These are phyloP conservation scores for Sordariomycetes sp. DNA, from an alignment of 2,329 filamentous ascomycete species.

Conservation along the genomic window DNA sequence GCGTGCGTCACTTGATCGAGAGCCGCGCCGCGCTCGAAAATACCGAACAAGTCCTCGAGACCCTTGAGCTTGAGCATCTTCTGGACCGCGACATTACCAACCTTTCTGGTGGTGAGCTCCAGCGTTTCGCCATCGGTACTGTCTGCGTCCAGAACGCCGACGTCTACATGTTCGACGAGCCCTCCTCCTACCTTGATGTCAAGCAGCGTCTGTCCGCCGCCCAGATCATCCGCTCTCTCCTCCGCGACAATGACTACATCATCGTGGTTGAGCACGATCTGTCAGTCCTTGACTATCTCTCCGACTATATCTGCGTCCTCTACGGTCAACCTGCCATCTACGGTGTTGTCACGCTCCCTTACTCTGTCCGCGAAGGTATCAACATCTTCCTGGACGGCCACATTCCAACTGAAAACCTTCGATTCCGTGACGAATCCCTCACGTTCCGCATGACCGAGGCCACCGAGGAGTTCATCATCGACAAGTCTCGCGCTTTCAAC, in stretches of 20 bases:
- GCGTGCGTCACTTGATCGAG: conserved; percentile 70
- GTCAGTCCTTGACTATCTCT: conserved; percentile 96
- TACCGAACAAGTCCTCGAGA: conserved; percentile 70
- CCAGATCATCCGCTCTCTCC: conserved; percentile 82
- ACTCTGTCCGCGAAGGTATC: conserved; percentile 97
- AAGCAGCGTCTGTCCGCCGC: conserved; percentile 95
- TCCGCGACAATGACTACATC: conserved; percentile 85
- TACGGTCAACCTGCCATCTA: conserved; percentile 95
- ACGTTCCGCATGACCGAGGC: conserved; percentile 91
- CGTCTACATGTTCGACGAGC: conserved; percentile 99
- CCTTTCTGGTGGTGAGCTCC: conserved; percentile 94
- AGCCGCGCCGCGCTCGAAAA: conserved; percentile 70
- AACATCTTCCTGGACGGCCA: conserved; percentile 98
- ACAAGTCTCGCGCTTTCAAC: conserved; percentile 74
- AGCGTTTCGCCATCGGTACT: conserved; percentile 93
- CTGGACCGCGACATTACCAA: conserved; percentile 83
- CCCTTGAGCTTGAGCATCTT: conserved; percentile 81
- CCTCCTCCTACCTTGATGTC: conserved; percentile 97
- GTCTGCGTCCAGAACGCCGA: conserved; percentile 95
- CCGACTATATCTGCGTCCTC: conserved; percentile 94
- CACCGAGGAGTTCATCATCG: conserved; percentile 76
- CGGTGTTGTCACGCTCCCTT: conserved; percentile 91
- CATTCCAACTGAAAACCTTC: conserved; percentile 95
- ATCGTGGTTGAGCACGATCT: conserved; percentile 99
- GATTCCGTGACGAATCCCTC: conserved; percentile 93